Conservation (phyloP, 2,329 filamentous ascomycete species). For the Pseudogymnoascus sp. region DNA sequence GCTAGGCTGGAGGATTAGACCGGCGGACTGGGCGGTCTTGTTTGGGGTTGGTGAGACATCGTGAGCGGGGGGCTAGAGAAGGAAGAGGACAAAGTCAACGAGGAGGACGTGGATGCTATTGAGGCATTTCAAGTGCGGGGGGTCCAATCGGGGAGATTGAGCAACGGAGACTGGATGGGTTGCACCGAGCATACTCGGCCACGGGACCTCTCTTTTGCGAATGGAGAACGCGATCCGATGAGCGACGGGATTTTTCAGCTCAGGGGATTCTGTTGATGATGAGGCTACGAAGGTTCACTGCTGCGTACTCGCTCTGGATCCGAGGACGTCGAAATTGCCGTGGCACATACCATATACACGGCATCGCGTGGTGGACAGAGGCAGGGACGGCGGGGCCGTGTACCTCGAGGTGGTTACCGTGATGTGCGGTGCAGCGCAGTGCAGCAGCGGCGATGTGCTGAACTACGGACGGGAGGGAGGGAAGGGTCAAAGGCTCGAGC, state of each 20-base stretch:
- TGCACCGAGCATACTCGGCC: neutral
- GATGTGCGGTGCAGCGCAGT: neutral
- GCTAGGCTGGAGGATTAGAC: neutral
- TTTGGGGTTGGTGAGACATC: neutral
- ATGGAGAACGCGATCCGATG: neutral
- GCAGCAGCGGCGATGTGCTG: neutral
- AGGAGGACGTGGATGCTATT: neutral
- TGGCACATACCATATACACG: neutral
- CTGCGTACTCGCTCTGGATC: neutral
- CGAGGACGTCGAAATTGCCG: neutral
- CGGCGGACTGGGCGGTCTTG: neutral
- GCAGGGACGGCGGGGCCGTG: neutral
- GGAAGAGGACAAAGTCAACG: neutral
- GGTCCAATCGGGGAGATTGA: neutral
- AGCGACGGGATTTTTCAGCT: neutral
- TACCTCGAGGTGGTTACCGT: neutral
- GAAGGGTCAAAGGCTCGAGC: constrained; percentile 2
- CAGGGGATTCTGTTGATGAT: neutral
- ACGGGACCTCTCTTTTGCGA: neutral
- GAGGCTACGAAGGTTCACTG: neutral
- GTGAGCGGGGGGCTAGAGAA: neutral
- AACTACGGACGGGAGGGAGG: constrained; percentile 3
- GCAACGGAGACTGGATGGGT: neutral
- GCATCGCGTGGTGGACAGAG: neutral
- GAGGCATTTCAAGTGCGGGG: constrained; percentile 6